phyloP scores from a whole-genome alignment of 2,329 filamentous ascomycete genomes.

The Microsporum ferrugineum region DNA sequence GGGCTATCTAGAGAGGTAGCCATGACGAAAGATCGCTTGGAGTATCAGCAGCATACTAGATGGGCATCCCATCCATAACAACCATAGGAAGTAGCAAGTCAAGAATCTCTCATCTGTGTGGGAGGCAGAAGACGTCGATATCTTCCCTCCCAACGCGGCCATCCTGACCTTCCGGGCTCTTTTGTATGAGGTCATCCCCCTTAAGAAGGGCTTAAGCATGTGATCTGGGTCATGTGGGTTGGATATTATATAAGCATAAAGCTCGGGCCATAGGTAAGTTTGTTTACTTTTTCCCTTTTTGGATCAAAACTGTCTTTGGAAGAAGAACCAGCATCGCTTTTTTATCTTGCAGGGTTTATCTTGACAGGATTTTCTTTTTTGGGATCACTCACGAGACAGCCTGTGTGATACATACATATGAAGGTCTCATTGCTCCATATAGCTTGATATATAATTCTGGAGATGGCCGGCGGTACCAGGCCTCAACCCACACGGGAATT shows the following conservation, averaged over 20 bases:
- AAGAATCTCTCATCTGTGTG: not conserved
- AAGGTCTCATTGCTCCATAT: not conserved
- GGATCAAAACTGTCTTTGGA: not conserved
- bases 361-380: not conserved
- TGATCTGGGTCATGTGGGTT: not conserved
- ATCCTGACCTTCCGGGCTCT: not conserved
- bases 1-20: constrained; percentile 24
- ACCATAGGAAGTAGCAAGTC: not conserved
- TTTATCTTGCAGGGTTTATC: constrained; percentile 1
- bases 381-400: not conserved
- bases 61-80: not conserved
- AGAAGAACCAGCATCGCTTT: not conserved
- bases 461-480: constrained; percentile 13
- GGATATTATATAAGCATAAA: not conserved
- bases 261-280: not conserved
- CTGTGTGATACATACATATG: not conserved
- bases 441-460: not conserved
- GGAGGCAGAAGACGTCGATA: not conserved
- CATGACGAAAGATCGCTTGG: constrained; percentile 20
- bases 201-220: not conserved
- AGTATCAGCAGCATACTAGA: not conserved
- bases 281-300: constrained; percentile 15
- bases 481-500: constrained; percentile 27
- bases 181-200: constrained; percentile 2
- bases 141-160: not conserved